Evolutionary conservation across 306 rosid genomes (phyloP), one percentile per base, ranked within the genome.

Genomic region (Prunus campanulata): DNA sequence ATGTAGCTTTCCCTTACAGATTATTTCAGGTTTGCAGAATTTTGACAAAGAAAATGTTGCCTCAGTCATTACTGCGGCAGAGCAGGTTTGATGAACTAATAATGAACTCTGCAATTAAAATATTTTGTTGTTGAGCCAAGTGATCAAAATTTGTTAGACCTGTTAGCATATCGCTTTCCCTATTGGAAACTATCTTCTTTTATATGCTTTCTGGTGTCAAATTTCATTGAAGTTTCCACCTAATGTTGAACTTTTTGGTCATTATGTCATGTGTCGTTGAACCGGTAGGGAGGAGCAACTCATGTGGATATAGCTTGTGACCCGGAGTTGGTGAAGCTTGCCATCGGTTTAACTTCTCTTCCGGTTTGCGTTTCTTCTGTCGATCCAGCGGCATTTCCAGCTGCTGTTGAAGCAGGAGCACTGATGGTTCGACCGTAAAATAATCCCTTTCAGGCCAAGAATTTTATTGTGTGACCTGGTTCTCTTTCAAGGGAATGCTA

Each of bases 291-390:
- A 19, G 98, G 96, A 85, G 96, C 98, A 70, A 94, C 97, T 83
- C 98, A 91, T 52, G 97, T 94, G 78, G 98, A 94, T 83, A 94
- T 91, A 86, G 97, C 98, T 60, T 91, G 97, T 78, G 97, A 94
- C 72, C 93, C 97, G 1, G 96, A 88, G 82, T 81, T 94, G 86
- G 98, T 94, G 86, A 90, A 87, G 82, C 91, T 94, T 74, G 97
- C 96, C 32, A 79, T 86, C 62, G 83, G 88, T 76, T 86, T 94
- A 87, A 94, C 97, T 84, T 85, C 93, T 85, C 86, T 89, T 88
- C 97, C 96, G 80, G 97, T 91, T 55, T 94, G 97, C 75, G 96
- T 94, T 90, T 94, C 98, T 68, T 90, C 96, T 7, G 90, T 94
- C 9, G 93, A 94, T 79, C 96, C 97, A 42, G 79, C 82, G 24